These are phyloP conservation scores for Hyaloperonospora arabidopsidis DNA, from an alignment of 352 stramenopile species.

Conservation along the genomic window DNA sequence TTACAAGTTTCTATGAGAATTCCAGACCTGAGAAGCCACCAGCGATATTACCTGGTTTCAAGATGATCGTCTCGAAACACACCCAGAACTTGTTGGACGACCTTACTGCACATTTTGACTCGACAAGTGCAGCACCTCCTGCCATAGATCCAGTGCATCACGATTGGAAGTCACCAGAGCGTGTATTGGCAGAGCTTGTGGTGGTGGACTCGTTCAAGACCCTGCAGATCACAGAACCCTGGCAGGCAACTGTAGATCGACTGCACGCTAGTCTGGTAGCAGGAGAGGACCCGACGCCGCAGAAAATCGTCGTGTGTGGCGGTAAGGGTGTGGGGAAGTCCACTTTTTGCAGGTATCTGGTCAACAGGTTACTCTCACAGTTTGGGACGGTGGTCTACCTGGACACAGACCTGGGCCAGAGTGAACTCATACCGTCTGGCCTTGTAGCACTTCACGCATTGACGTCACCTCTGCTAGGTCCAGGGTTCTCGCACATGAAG, in stretches of 20 bases:
- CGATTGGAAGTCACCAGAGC: conserved; percentile 43
- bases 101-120: conserved; percentile 14
- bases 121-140: conserved; percentile 7
- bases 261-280: conserved; percentile 36
- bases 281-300: conserved; percentile 6
- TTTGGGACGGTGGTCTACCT: conserved; percentile 85
- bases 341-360: conserved; percentile 90
- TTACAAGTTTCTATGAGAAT: conserved; percentile 71
- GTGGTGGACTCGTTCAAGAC: conserved; percentile 54
- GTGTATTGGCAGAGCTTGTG: conserved; percentile 47
- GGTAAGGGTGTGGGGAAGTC: conserved; percentile 94
- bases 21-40: conserved; percentile 13
- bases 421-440: conserved; percentile 89
- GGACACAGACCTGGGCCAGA: conserved; percentile 93
- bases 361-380: conserved; percentile 85
- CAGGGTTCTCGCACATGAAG: conserved; percentile 89
- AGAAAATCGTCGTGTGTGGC: conserved; percentile 88
- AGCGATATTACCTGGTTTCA: conserved; percentile 72
- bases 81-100: conserved; percentile 24
- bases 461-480: conserved; percentile 81
- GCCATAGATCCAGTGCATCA: conserved; percentile 20
- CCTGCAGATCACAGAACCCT: conserved; percentile 55
- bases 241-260: conserved; percentile 37
- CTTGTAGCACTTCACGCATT: conserved; percentile 89
- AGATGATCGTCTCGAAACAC: conserved; percentile 61